Conservation (phyloP, 139 green algal species). For the Picochlorum sp. region DNA sequence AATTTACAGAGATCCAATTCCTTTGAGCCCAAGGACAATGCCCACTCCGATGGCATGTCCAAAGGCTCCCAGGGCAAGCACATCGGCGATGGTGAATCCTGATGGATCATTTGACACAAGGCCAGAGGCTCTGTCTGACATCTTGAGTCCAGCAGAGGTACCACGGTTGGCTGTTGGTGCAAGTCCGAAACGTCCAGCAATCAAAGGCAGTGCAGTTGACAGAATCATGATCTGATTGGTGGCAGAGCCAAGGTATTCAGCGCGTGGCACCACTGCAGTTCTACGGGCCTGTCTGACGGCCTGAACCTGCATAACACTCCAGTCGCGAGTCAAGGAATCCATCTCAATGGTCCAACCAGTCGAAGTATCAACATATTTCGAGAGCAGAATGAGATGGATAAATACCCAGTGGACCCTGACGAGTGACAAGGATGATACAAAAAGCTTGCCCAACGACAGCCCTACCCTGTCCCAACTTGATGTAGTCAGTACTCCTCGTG, state of each 20-base stretch:
- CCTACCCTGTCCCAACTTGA: too few species aligned
- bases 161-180: slow-evolving; percentile 72
- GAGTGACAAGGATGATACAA: too few species aligned
- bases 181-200: slow-evolving; percentile 81
- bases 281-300: background rate
- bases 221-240: slow-evolving; percentile 88
- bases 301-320: slow-evolving; percentile 2
- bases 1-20: slow-evolving; percentile 5
- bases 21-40: slow-evolving; percentile 69
- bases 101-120: slow-evolving; percentile 61
- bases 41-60: slow-evolving; percentile 58
- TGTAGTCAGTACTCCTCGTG: too few species aligned
- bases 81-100: slow-evolving; percentile 83
- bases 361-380: too few species aligned
- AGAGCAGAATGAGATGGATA: too few species aligned
- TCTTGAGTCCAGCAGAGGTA: slow-evolving; percentile 66
- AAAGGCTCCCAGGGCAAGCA: slow-evolving; percentile 68
- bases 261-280: slow-evolving; percentile 36
- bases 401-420: too few species aligned
- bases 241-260: slow-evolving; percentile 58
- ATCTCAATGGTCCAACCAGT: too few species aligned
- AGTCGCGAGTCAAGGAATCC: too few species aligned
- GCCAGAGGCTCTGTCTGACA: slow-evolving; percentile 41
- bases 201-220: slow-evolving; percentile 60
- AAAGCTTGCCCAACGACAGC: too few species aligned